phyloP scores from a whole-genome alignment of 2,329 filamentous ascomycete species.

The Tolypocladium pustulatum region DNA sequence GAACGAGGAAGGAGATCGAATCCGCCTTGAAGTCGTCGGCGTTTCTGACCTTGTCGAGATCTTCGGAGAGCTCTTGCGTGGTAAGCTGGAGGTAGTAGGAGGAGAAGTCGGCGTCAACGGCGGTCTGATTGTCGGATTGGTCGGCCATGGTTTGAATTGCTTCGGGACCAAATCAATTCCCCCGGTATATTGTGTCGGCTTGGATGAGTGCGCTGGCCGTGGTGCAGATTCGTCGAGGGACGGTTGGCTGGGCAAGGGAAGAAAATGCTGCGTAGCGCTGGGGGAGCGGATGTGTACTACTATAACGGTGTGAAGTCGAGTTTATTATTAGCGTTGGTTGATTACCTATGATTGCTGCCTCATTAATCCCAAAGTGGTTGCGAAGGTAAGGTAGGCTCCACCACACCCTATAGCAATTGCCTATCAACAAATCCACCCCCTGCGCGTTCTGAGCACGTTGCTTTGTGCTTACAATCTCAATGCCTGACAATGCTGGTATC shows the following conservation, averaged over 20 bases:
- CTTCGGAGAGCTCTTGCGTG: constrained; percentile 62
- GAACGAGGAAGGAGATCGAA: constrained; percentile 53
- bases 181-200: background rate
- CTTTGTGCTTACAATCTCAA: too few relatives aligned
- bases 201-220: background rate
- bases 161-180: background rate
- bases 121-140: constrained; percentile 1
- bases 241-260: background rate
- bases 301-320: background rate
- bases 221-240: background rate
- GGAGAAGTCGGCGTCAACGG: constrained; percentile 36
- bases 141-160: background rate
- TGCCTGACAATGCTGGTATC: too few relatives aligned
- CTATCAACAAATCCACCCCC: too few relatives aligned
- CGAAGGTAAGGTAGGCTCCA: too few relatives aligned
- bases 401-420: too few relatives aligned
- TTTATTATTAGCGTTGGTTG: background rate
- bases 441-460: too few relatives aligned
- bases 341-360: too few relatives aligned
- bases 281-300: background rate
- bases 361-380: too few relatives aligned
- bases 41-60: constrained; percentile 57
- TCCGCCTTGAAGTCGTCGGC: constrained; percentile 62
- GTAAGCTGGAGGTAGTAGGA: constrained; percentile 60
- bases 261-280: background rate